Percentiles rank a stretch among this genome's conserved stretches.
phyloP scores from a whole-genome alignment of 202 grass and related monocot species.

The Brachypodium distachyon region DNA sequence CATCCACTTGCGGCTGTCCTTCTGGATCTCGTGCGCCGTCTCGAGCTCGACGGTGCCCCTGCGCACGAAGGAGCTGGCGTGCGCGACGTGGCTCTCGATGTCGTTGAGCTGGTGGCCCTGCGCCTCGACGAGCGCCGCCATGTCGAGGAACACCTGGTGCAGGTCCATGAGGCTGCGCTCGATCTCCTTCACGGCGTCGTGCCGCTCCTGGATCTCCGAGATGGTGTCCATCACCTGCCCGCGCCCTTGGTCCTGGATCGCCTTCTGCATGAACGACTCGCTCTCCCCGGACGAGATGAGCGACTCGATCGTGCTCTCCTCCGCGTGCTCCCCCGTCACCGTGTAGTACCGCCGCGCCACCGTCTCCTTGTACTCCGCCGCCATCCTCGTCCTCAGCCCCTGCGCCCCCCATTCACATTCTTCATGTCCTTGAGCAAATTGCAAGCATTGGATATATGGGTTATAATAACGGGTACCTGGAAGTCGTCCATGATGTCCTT shows the following conservation, averaged over 20 bases:
- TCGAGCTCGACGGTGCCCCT: slow-evolving; percentile 77
- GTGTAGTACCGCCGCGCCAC: slow-evolving; percentile 76
- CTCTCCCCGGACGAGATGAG: slow-evolving; percentile 75
- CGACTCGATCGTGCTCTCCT: slow-evolving; percentile 67
- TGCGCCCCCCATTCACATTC: background rate
- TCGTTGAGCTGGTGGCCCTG: slow-evolving; percentile 89
- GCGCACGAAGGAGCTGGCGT: slow-evolving; percentile 89
- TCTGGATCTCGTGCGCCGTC: slow-evolving; percentile 58
- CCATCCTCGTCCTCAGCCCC: slow-evolving; percentile 58
- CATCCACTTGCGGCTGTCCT: slow-evolving; percentile 74
- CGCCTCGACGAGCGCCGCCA: slow-evolving; percentile 90
- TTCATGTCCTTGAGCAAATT: background rate
- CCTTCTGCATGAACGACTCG: slow-evolving; percentile 91
- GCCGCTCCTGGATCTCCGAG: slow-evolving; percentile 93
- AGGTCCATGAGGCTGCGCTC: slow-evolving; percentile 91
- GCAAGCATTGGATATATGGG: background rate
- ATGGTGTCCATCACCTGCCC: slow-evolving; percentile 90
- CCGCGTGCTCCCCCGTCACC: slow-evolving; percentile 69
- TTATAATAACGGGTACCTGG: slow-evolving; percentile 31
- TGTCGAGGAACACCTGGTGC: slow-evolving; percentile 98
- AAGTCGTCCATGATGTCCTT: slow-evolving; percentile 92
- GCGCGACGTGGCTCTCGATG: slow-evolving; percentile 85
- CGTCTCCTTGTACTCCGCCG: slow-evolving; percentile 82
- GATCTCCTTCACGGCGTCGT: slow-evolving; percentile 94
- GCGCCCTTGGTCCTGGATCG: slow-evolving; percentile 83